Conservation (phyloP, 768 basidiomycete genomes). For the Amanita rimosa region DNA sequence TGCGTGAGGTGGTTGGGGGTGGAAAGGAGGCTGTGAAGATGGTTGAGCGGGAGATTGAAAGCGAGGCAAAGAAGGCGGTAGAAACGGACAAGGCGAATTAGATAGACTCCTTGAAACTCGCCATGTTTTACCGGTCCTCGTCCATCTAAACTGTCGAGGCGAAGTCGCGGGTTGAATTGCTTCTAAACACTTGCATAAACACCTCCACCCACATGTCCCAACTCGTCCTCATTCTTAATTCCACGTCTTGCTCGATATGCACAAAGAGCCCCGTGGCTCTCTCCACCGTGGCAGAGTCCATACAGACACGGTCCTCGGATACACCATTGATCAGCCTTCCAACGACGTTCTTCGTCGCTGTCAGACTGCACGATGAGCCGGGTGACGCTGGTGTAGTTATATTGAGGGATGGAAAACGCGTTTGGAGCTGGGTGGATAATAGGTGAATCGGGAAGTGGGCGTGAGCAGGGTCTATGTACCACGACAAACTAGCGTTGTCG, state of each 20-base stretch:
- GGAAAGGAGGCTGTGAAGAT: slow-evolving; percentile 13
- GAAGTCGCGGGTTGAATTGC: no score
- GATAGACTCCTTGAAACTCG: no score
- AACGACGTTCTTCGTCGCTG: slow-evolving; percentile 33
- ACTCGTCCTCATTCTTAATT: background rate
- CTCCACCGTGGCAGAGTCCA: slow-evolving; percentile 12
- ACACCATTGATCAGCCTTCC: slow-evolving; percentile 33
- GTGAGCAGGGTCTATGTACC: slow-evolving; percentile 22
- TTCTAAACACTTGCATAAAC: background rate
- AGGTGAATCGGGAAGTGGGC: slow-evolving; percentile 4
- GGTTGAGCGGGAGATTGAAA: slow-evolving; percentile 18
- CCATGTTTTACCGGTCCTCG: no score
- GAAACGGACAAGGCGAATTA: no score
- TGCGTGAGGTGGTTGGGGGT: slow-evolving; percentile 47
- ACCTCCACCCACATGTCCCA: background rate
- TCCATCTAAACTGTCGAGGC: no score
- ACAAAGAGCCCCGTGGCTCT: slow-evolving; percentile 10
- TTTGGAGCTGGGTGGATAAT: slow-evolving; percentile 26
- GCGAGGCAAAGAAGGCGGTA: slow-evolving; percentile 11
- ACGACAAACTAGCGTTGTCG: slow-evolving; percentile 16
- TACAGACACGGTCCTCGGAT: slow-evolving; percentile 18
- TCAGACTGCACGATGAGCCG: slow-evolving; percentile 29
- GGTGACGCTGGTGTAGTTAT: slow-evolving; percentile 13
- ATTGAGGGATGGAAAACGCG: slow-evolving; percentile 24
- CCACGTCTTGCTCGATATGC: slow-evolving; percentile 1